Base-by-base conservation (phyloP, 192 early-diverging fungal species). In the Coemansia sp. region DNA sequence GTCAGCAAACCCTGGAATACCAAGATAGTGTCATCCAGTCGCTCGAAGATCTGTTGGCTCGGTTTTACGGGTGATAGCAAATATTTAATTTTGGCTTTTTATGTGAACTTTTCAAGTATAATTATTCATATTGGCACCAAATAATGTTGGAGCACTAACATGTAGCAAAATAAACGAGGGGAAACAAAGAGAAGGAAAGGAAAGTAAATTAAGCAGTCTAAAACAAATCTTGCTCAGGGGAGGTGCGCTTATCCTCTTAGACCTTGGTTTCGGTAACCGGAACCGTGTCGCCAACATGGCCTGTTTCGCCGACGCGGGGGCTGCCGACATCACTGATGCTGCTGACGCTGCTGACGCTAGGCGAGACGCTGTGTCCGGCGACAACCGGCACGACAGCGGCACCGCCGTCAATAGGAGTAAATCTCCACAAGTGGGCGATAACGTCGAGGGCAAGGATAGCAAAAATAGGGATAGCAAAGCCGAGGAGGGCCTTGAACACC, bases 11-110 rank as follows among this genome's bases (percentile, higher is more conserved):
- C 6, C 29, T 78, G 3, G 76, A 83, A 42, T 83, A 75, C 55
- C 80, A 83, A 72, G 80, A 83, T 41, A 48, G 69, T 7, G 73
- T 83, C 32, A 83, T 75, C 31, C 80, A 77, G 63, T 74, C 80
- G 55, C 45, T 83, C 4, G 80, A 83, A 32, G 80, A 83, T 15
- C 69, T 83, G 21, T 38, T 83, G 17, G 45, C 65, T n/a, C 68
- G 51, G 32, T 75, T 83, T 34, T 77, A 83, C 57, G 62, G 58
- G 17, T 78, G 64, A 66, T 15, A 1, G 19, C 5, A 23, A 25
- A 2, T 25, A 6, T 25, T 23, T 36, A 44, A 63, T 67, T 57
- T 31, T 38, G 17, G 59, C 1, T 65, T 58, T 31, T 61, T 60
- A 66, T 41, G 27, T 53, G 65, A 27, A 29, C 2, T 62, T 62